Percentiles rank a stretch among this genome's conserved stretches.
These are phyloP conservation scores for Podospora bellae-mahoneyi DNA, from an alignment of 495 filamentous ascomycete genomes.

Conservation along the genomic window DNA sequence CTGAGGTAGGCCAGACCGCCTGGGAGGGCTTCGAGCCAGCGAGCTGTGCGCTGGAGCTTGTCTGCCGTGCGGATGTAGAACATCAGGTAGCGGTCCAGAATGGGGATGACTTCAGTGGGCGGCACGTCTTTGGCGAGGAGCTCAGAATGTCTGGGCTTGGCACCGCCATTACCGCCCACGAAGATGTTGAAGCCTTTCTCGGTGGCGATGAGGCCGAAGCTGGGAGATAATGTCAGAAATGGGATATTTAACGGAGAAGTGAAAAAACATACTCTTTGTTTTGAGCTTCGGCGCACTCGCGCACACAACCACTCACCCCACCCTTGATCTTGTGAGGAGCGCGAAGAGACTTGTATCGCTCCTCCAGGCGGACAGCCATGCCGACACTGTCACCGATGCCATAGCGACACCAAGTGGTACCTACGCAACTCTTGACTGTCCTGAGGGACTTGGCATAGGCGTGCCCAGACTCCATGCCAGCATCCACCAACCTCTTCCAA, in stretches of 20 bases:
- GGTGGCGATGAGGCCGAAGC: constrained; percentile 89
- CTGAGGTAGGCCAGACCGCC: constrained; percentile 83
- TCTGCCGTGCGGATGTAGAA: constrained; percentile 98
- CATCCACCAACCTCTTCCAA: constrained; percentile 80
- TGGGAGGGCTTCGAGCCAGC: constrained; percentile 86
- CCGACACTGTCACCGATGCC: constrained; percentile 96
- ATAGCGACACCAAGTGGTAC: constrained; percentile 92
- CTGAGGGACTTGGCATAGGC: constrained; percentile 91
- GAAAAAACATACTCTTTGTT: constrained; percentile 72
- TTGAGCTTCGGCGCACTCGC: constrained; percentile 94
- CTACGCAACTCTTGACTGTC: constrained; percentile 93
- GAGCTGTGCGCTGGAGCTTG: constrained; percentile 88
- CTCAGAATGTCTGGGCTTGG: constrained; percentile 79
- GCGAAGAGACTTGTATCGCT: constrained; percentile 92
- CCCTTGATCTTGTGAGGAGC: constrained; percentile 93
- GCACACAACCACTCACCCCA: constrained; percentile 85
- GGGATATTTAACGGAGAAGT: constrained; percentile 6
- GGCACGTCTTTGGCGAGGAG: constrained; percentile 90
- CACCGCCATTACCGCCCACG: constrained; percentile 89
- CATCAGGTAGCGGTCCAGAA: constrained; percentile 87
- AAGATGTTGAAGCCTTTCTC: constrained; percentile 97
- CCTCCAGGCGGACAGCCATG: constrained; percentile 88
- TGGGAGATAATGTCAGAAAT: constrained; percentile 27
- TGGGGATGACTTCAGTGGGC: constrained; percentile 77
- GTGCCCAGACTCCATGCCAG: constrained; percentile 93